phyloP scores from a whole-genome alignment of 116 monocot species.

The Zostera marina region DNA sequence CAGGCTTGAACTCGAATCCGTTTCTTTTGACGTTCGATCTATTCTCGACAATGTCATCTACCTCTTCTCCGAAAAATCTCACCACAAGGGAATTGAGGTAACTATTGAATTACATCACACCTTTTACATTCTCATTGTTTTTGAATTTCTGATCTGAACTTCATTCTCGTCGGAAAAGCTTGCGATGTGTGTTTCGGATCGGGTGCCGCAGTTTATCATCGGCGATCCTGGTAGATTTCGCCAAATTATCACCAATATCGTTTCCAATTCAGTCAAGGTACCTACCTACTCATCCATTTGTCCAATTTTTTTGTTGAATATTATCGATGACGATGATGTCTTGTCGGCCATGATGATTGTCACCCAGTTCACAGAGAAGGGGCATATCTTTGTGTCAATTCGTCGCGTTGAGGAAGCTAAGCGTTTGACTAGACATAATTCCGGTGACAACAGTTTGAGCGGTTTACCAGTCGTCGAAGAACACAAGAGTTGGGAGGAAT shows the following conservation, averaged over 20 bases:
- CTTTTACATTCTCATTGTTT: conserved; percentile 1
- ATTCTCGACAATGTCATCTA: conserved; percentile 68
- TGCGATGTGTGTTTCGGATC: conserved; percentile 46
- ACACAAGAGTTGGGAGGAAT: conserved; percentile 45
- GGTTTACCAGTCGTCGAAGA: conserved; percentile 39
- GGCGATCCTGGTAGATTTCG: conserved; percentile 79
- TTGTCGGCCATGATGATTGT: background rate
- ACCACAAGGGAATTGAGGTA: conserved; percentile 75
- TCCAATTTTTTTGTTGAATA: too few species aligned
- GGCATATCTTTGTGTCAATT: conserved; percentile 66
- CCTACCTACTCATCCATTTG: conserved; percentile 2
- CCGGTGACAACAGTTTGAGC: conserved; percentile 26
- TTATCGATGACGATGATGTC: background rate
- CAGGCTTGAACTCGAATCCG: conserved; percentile 70
- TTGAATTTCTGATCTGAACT: conserved; percentile 4
- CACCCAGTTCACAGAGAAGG: conserved; percentile 83
- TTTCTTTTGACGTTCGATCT: conserved; percentile 63
- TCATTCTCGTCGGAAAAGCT: conserved; percentile 21
- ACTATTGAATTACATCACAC: background rate
- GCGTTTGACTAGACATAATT: background rate
- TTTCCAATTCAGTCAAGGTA: conserved; percentile 89
- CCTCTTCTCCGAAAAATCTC: conserved; percentile 69
- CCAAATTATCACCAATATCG: conserved; percentile 81
- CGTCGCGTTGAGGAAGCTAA: conserved; percentile 47
- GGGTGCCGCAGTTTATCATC: conserved; percentile 53